These are phyloP conservation scores for Polyplosphaeria fusca DNA, from an alignment of 495 filamentous ascomycete species.

Conservation along the genomic window DNA sequence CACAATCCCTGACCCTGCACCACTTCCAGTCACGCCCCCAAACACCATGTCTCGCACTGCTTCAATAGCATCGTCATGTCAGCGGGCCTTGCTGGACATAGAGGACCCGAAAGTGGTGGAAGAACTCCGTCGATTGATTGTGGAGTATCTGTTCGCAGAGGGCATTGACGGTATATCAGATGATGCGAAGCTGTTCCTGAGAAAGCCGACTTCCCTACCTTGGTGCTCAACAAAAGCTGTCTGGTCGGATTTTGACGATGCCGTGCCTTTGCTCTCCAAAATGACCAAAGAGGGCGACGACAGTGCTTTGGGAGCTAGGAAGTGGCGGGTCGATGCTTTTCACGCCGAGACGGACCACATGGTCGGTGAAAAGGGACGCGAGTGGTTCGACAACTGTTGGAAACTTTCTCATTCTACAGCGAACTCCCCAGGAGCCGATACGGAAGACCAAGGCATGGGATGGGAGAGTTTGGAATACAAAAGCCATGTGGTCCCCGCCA, in stretches of 20 bases:
- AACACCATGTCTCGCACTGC: not conserved
- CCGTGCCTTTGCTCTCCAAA: constrained; percentile 17
- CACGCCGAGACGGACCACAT: constrained; percentile 28
- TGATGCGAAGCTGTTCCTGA: constrained; percentile 18
- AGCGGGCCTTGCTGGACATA: not conserved
- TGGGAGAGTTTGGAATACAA: not conserved
- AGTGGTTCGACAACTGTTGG: constrained; percentile 28
- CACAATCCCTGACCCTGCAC: not conserved
- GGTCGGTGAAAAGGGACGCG: constrained; percentile 22
- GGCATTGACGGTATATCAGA: constrained; percentile 15
- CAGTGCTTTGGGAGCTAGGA: not conserved
- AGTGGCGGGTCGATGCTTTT: constrained; percentile 23
- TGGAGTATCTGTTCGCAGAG: constrained; percentile 23
- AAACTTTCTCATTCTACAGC: not conserved
- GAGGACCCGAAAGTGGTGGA: constrained; percentile 12
- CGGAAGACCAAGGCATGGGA: not conserved
- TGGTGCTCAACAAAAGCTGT: constrained; percentile 7
- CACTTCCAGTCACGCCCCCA: constrained; percentile 1
- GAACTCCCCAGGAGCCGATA: not conserved
- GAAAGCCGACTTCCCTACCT: not conserved
- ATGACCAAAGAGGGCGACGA: constrained; percentile 1
- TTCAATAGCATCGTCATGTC: not conserved
- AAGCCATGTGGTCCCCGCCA: constrained; percentile 7
- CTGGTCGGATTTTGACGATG: constrained; percentile 25
- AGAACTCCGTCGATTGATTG: constrained; percentile 18